phyloP scores from a whole-genome alignment of 2,329 filamentous ascomycete species.

The Fusarium anthophilum region DNA sequence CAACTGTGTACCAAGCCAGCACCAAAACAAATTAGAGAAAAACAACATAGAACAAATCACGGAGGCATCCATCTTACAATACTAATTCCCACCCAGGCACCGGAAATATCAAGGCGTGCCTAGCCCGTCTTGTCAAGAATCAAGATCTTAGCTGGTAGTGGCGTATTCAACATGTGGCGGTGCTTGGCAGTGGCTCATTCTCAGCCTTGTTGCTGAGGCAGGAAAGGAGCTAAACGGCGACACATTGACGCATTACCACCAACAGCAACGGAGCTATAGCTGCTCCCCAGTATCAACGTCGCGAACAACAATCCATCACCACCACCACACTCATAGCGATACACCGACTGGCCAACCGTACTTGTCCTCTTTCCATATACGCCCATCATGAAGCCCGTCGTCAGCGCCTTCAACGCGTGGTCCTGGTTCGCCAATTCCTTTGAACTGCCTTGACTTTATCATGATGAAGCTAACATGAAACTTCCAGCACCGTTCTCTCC shows the following conservation, averaged over 20 bases:
- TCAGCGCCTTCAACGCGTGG: constrained; percentile 93
- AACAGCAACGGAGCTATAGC: constrained; percentile 29
- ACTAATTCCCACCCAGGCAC: not conserved
- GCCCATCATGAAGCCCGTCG: constrained; percentile 88
- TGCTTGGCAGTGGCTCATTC: constrained; percentile 20
- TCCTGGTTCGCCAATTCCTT: constrained; percentile 74
- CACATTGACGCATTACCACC: constrained; percentile 31
- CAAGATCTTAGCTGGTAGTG: constrained; percentile 1
- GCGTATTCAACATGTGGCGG: constrained; percentile 12
- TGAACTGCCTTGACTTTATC: constrained; percentile 10
- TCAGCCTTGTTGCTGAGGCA: constrained; percentile 44
- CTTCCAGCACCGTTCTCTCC: constrained; percentile 74
- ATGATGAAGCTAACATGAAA: constrained; percentile 39
- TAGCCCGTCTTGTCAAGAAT: not conserved
- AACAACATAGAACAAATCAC: not conserved
- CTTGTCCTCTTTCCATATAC: not conserved
- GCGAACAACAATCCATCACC: constrained; percentile 13
- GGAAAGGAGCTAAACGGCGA: constrained; percentile 33
- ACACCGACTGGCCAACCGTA: not conserved
- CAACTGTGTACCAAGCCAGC: not conserved
- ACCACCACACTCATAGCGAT: not conserved
- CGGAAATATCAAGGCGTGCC: not conserved
- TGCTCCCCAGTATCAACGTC: constrained; percentile 23
- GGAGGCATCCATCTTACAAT: not conserved
- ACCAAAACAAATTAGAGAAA: not conserved